Base-by-base conservation (phyloP, 139 green algal genomes). In the Asterochloris erici region DNA sequence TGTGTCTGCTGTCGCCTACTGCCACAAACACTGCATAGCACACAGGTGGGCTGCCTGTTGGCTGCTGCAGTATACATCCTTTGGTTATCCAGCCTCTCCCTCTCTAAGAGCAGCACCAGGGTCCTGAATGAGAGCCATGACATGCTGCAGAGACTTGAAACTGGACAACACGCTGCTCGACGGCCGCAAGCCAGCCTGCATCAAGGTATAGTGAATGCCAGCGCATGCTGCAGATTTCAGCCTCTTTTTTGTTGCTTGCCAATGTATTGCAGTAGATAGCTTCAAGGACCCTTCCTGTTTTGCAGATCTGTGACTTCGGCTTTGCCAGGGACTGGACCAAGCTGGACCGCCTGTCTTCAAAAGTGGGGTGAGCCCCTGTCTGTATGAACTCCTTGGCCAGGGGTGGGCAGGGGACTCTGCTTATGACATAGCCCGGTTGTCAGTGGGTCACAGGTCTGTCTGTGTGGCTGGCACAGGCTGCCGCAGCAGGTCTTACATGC, bases 101-200 rank as follows among this genome's bases (percentile, higher is more conserved):
- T 77, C 17, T 77, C 15, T 16, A 77, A 77, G 24, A 16, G 71
- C 23, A 29, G 74, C 10, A 54, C 10, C 10, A 79, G 10, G 27
- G 11, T 23, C 9, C 62, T 64, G 9, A 21, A 79, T 79, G 9
- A 14, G 38, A 16, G 27, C 16, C n/a, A 15, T 79, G 38, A 79
- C 14, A 29, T 77, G 71, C 26, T 79, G 77, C 82, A 85, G 93
- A 14, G 93, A 96, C 78, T 74, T 95, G 38, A 96, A 96, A 82
- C 91, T 92, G 0, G 93, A 96, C 78, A 96, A 96, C 85, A 73
- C 78, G 1, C 26, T 86, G 28, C 66, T 86, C 47, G 78, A 83
- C 26, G 70, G 61, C 29, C 54, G 63, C 19, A 83, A 83, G 21
- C 83, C 83, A 14, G 77, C 83, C 19, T 61, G 80, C 47, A 83